These are phyloP conservation scores for Cicer arietinum DNA, from an alignment of 306 rosid species.

Conservation along the genomic window DNA sequence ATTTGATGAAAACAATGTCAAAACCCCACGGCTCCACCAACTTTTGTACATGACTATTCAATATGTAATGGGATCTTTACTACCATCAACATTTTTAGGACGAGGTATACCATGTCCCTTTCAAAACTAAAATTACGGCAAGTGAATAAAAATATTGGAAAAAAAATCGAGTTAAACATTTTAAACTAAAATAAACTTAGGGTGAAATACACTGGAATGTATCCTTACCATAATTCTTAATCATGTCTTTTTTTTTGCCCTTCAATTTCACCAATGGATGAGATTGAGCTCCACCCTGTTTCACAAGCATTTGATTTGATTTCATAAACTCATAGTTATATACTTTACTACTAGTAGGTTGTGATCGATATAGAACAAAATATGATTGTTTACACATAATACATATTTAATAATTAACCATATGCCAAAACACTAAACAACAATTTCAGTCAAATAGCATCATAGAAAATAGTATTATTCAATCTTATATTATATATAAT, in stretches of 20 bases:
- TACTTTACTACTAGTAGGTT: background rate
- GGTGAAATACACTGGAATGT: background rate
- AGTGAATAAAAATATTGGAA: background rate
- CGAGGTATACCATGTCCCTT: background rate
- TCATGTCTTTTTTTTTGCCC: constrained; percentile 55
- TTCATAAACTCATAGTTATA: background rate
- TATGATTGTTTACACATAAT: background rate
- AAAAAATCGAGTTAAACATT: background rate
- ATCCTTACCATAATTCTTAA: constrained; percentile 51
- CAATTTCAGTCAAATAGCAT: constrained; percentile 6
- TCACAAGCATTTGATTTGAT: background rate
- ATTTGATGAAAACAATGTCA: constrained; percentile 3
- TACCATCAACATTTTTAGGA: background rate
- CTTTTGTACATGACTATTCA: background rate
- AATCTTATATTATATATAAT: background rate
- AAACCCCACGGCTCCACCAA: constrained; percentile 1
- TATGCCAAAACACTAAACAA: constrained; percentile 11
- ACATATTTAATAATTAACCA: constrained; percentile 3
- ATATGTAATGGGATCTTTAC: too few species aligned
- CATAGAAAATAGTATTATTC: background rate
- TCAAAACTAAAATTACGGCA: background rate
- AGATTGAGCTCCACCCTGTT: background rate
- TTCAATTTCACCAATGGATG: constrained; percentile 53
- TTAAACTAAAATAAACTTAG: background rate
- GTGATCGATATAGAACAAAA: background rate